Evolutionary conservation across 2,329 filamentous ascomycete genomes (phyloP), one percentile per base, ranked within the genome.

Genomic region (Paraphoma chrysanthemicola): DNA sequence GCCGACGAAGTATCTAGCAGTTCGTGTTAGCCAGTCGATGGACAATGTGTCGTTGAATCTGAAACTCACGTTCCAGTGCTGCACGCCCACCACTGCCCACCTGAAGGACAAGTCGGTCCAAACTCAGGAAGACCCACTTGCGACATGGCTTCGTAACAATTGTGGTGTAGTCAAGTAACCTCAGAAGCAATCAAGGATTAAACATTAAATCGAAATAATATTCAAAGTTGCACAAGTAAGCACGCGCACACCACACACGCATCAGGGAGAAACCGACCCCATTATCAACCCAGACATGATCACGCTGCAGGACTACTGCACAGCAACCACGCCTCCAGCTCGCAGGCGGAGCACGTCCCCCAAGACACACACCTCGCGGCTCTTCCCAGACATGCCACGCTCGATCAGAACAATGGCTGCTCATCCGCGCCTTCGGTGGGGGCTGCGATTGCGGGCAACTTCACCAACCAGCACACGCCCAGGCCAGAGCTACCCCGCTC

Each of bases 41-140:
- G 14, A n/a, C 2, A 3, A 30, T 6, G 6, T 6, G 23, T 14
- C 1, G 14, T 7, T 45, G 11, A 9, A 30, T n/a, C 1, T 10
- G 10, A 11, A 17, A 18, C 59, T 54, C 38, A 60, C 45, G 70
- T 61, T 8, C 60, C 54, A 6, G 62, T 62, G 16, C 66, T 57
- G 51, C 77, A 79, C 14, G 76, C 68, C 53, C 76, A 73, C 67
- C 77, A 78, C 1, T 54, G 58, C 3, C 75, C 73, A 10, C 70
- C 72, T 4, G 30, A 62, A 3, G 76, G 74, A 42, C 77, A 79
- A 0, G 68, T 67, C 23, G 75, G 69, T 1, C 70, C 67, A 36
- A 75, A 69, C 2, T 28, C 45, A 17, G 68, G 60, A 17, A 64
- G 52, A 38, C 43, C 51, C 43, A 17, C n/a, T 11, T 57, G 28